Percentiles rank a stretch among this genome's conserved stretches.
Conservation (phyloP, 208 protist genomes). For the Endotrypanum monterogeii region DNA sequence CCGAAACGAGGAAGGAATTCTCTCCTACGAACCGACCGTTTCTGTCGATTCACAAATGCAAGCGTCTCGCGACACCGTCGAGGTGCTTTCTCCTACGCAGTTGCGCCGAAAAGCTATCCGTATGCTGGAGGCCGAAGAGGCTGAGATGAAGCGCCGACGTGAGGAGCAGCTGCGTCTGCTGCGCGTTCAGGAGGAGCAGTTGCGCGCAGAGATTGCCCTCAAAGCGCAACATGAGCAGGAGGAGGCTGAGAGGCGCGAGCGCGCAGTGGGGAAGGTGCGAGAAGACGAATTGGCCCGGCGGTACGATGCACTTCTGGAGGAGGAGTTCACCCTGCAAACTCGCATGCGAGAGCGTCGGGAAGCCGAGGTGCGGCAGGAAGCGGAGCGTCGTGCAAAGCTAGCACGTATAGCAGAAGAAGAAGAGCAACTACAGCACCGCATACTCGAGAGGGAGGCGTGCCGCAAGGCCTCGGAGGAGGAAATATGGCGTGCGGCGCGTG, state of each 20-base stretch:
- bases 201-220: slow-evolving; percentile 32
- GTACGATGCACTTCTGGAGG: slow-evolving; percentile 34
- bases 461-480: slow-evolving; percentile 45
- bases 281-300: slow-evolving; percentile 35
- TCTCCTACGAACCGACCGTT: slow-evolving; percentile 29
- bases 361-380: slow-evolving; percentile 29
- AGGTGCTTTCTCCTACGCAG: slow-evolving; percentile 16
- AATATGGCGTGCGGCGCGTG: slow-evolving; percentile 27
- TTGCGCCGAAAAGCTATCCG: slow-evolving; percentile 68
- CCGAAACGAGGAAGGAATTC: slow-evolving; percentile 20
- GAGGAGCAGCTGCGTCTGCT: slow-evolving; percentile 39
- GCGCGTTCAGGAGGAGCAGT: slow-evolving; percentile 41
- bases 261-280: slow-evolving; percentile 35
- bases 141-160: slow-evolving; percentile 36
- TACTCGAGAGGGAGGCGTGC: slow-evolving; percentile 49
- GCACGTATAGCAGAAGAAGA: slow-evolving; percentile 68
- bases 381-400: slow-evolving; percentile 40
- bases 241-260: slow-evolving; percentile 45
- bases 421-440: slow-evolving; percentile 55
- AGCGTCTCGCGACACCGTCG: background rate
- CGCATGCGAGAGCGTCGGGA: slow-evolving; percentile 38
- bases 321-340: slow-evolving; percentile 45
- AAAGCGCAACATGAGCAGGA: slow-evolving; percentile 62
- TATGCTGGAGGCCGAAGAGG: slow-evolving; percentile 77
- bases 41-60: slow-evolving; percentile 17